A percentile compares a stretch with the other conserved stretches of the same genome.
These are phyloP conservation scores for Coffea canephora DNA, from an alignment of 257 asterid genomes.

Conservation along the genomic window DNA sequence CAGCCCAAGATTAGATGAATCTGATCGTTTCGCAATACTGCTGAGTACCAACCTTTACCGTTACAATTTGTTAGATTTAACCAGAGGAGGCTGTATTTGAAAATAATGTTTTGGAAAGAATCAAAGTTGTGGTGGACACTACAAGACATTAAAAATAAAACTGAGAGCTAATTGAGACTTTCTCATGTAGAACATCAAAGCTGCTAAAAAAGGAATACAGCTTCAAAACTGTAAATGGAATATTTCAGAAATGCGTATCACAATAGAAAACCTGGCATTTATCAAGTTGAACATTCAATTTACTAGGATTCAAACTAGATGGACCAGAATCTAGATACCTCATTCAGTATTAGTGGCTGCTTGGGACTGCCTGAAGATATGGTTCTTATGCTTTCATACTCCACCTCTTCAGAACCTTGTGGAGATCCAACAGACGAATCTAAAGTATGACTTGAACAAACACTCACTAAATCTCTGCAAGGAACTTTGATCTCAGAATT, in stretches of 20 bases:
- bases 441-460: constrained; percentile 37
- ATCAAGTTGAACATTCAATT: neutral
- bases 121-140: too few species aligned
- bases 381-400: constrained; percentile 22
- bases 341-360: constrained; percentile 26
- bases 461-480: constrained; percentile 45
- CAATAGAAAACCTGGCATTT: neutral
- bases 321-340: constrained; percentile 32
- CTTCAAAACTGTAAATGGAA: neutral
- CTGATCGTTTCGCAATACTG: neutral
- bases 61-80: neutral
- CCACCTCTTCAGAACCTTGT: constrained; percentile 28
- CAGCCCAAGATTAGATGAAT: too few species aligned
- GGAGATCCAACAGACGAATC: constrained; percentile 37
- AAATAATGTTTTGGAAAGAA: neutral
- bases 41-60: neutral
- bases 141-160: neutral
- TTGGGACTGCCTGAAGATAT: constrained; percentile 26
- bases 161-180: neutral
- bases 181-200: neutral
- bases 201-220: neutral
- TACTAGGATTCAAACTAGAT: constrained; percentile 1
- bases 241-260: neutral
- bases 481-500: constrained; percentile 50
- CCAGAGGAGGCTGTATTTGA: neutral